Conservation (phyloP, 805 yeast species). For the Hanseniaspora vineae region DNA sequence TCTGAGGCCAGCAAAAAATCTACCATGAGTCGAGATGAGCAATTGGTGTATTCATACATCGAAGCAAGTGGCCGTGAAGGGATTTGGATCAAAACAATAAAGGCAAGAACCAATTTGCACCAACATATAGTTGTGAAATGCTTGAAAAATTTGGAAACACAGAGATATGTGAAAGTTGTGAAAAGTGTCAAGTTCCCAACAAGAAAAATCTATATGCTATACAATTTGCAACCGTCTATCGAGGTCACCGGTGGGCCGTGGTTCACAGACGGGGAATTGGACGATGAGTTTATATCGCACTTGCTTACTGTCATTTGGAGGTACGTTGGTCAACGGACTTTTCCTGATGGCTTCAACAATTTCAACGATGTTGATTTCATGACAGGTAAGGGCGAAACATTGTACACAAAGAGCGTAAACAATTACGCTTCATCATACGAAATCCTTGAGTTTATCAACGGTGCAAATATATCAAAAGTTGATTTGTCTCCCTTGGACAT, state of each 20-base stretch:
- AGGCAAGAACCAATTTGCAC: slow-evolving; percentile 77
- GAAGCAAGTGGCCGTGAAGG: slow-evolving; percentile 93
- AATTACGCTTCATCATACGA: slow-evolving; percentile 61
- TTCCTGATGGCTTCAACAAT: slow-evolving; percentile 52
- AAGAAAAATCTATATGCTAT: slow-evolving; percentile 90
- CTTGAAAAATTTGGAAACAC: slow-evolving; percentile 65
- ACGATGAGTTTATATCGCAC: slow-evolving; percentile 83
- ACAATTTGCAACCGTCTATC: slow-evolving; percentile 81
- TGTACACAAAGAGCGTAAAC: slow-evolving; percentile 44
- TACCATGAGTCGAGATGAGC: slow-evolving; percentile 76
- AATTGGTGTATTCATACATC: slow-evolving; percentile 79
- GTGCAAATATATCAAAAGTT: slow-evolving; percentile 66
- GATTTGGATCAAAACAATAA: slow-evolving; percentile 87
- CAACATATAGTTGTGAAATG: slow-evolving; percentile 83
- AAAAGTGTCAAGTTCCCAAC: slow-evolving; percentile 90
- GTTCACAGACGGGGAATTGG: slow-evolving; percentile 94
- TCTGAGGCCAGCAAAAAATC: slow-evolving; percentile 68
- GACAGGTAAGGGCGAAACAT: slow-evolving; percentile 8
- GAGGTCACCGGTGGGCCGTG: slow-evolving; percentile 99
- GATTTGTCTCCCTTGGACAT: slow-evolving; percentile 67
- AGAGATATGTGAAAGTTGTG: slow-evolving; percentile 75
- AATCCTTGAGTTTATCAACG: slow-evolving; percentile 59
- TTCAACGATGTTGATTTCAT: slow-evolving; percentile 11
- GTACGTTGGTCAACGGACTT: slow-evolving; percentile 62
- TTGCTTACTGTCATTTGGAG: slow-evolving; percentile 80